Conservation (phyloP, 306 rosid species). For the Prosopis cineraria region DNA sequence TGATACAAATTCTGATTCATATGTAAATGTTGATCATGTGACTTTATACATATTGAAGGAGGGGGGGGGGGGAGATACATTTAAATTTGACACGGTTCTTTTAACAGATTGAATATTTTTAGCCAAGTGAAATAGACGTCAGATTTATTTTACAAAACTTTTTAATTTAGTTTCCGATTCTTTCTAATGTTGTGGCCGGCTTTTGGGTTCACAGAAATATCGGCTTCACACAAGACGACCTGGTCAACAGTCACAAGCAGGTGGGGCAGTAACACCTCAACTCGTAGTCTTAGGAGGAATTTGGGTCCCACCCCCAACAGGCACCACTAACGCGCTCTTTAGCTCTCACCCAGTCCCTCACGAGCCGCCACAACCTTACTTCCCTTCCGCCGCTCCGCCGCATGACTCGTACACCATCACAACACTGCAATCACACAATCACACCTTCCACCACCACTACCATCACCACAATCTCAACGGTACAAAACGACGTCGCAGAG, state of each 20-base stretch:
- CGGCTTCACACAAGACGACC: slow-evolving; percentile 97
- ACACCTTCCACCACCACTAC: slow-evolving; percentile 65
- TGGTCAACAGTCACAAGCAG: slow-evolving; percentile 75
- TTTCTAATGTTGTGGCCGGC: neutral
- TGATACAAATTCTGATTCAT: too few species aligned
- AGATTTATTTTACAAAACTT: too few species aligned
- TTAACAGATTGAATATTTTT: too few species aligned
- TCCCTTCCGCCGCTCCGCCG: slow-evolving; percentile 49
- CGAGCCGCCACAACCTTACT: slow-evolving; percentile 63
- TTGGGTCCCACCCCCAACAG: slow-evolving; percentile 86
- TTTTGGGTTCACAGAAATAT: slow-evolving; percentile 61
- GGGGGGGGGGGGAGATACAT: too few species aligned
- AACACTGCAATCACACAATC: slow-evolving; percentile 47
- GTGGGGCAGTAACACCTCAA: slow-evolving; percentile 66
- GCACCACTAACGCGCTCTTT: slow-evolving; percentile 56
- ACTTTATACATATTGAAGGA: too few species aligned
- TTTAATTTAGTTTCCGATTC: too few species aligned
- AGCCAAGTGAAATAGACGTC: too few species aligned
- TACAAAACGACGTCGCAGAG: slow-evolving; percentile 58
- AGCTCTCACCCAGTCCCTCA: slow-evolving; percentile 69
- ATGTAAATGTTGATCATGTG: too few species aligned
- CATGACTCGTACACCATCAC: slow-evolving; percentile 69
- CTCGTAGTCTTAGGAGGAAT: slow-evolving; percentile 87
- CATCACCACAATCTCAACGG: slow-evolving; percentile 52
- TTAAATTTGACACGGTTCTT: too few species aligned